phyloP scores from a whole-genome alignment of 139 green algal genomes.

The Chlorella sorokiniana region DNA sequence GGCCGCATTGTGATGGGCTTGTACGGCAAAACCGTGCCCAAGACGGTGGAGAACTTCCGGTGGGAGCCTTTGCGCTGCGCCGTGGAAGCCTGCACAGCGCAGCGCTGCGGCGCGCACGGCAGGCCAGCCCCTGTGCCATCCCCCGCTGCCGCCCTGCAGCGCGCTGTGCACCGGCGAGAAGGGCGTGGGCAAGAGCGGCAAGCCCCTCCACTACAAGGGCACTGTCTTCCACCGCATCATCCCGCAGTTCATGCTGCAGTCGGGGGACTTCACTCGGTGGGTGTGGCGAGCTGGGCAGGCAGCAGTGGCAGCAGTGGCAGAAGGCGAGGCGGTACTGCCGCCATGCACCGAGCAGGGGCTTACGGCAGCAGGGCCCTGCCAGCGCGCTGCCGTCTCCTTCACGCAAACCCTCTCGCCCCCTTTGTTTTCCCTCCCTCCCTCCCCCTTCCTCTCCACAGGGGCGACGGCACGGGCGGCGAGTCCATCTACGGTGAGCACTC shows the following conservation, averaged over 20 bases:
- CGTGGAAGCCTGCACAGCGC: too few relatives aligned
- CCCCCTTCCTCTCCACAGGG: neutral
- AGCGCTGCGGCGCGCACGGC: too few relatives aligned
- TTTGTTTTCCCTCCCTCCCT: neutral
- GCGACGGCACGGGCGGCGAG: conserved; percentile 77
- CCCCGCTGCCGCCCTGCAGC: conserved; percentile 5
- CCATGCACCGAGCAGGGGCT: neutral
- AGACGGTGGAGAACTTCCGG: conserved; percentile 92
- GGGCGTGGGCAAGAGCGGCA: conserved; percentile 64
- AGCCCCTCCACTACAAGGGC: conserved; percentile 72
- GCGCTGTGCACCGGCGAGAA: conserved; percentile 83
- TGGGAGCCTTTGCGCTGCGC: too few relatives aligned
- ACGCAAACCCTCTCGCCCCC: neutral
- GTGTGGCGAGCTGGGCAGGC: too few relatives aligned
- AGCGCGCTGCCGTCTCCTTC: neutral
- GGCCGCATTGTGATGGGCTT: conserved; percentile 89
- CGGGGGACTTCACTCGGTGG: conserved; percentile 57
- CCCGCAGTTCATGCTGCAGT: conserved; percentile 46
- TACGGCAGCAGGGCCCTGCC: too few relatives aligned
- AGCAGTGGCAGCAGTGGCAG: too few relatives aligned
- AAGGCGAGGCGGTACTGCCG: too few relatives aligned
- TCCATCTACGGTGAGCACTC: conserved; percentile 81
- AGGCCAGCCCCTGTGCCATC: too few relatives aligned
- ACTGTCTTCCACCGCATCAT: conserved; percentile 45
- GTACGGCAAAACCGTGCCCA: conserved; percentile 85